Evolutionary conservation across 2,329 filamentous ascomycete species (phyloP), one percentile per base, ranked within the genome.

Genomic region (Colletotrichum aenigma): DNA sequence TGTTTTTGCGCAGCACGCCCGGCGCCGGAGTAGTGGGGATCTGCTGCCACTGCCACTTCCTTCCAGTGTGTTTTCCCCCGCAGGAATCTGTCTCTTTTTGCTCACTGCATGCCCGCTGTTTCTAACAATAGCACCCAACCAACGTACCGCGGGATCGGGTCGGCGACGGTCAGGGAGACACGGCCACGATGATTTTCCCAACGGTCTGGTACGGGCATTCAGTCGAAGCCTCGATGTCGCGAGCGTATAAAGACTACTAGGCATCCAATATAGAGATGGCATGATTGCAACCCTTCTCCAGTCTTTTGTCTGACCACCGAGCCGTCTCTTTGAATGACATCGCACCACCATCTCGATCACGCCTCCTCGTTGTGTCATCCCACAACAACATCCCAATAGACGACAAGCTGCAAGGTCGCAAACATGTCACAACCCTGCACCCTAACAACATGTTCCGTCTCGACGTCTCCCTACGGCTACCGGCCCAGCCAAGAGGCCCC

Each of bases 401-500:
- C 43, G n/a, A 18, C n/a, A 12, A 52, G 7, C 0, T 21, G 12
- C 10, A 52, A 52, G 43, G 5, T 52, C 3, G n/a, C 43, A 52
- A 61, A 34, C 4, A 77, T 76, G 75, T 28, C 62, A 16, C 61
- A 64, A 2, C 67, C 48, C 24, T 81, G 80, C 64, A 77, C 62
- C 6, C 78, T 77, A 38, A 70, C 77, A 16, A 76, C 74, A 24
- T 81, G 80, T 66, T 69, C 76, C 13, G 72, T 79, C 56, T 70
- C 78, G 24, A 55, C 70, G 4, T 79, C 77, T 28, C 79, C 78
- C 1, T 82, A 80, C 60, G 80, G 80, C 68, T 80, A 81, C 70
- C 78, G 77, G 28, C 80, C 81, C 7, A 78, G 60, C 58, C 52
- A 69, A 7, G 32, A 70, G 26, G 66, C 71, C 7, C 62, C 64